A percentile compares a stretch with the other conserved stretches of the same genome.
phyloP scores from a whole-genome alignment of 495 filamentous ascomycete species.

The Letharia lupina region DNA sequence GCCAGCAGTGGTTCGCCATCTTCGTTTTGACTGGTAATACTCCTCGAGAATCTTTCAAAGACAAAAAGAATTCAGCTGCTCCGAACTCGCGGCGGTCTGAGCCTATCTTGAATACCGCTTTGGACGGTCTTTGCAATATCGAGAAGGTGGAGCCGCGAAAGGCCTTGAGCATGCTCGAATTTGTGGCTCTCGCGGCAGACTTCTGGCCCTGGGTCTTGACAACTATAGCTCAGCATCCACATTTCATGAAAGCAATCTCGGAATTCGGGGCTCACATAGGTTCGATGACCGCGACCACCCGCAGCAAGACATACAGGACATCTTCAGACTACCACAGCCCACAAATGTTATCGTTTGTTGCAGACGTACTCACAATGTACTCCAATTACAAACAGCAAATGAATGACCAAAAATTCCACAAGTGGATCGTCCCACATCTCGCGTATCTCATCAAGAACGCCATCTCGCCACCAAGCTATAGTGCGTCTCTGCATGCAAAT shows the following conservation, averaged over 20 bases:
- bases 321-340: conserved; percentile 50
- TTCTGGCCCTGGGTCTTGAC: conserved; percentile 88
- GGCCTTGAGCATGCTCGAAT: conserved; percentile 68
- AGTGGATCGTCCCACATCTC: conserved; percentile 61
- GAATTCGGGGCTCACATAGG: conserved; percentile 57
- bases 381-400: conserved; percentile 71
- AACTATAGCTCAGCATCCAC: conserved; percentile 60
- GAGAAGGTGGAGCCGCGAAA: conserved; percentile 51
- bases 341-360: conserved; percentile 69
- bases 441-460: conserved; percentile 68
- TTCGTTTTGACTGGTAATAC: conserved; percentile 84
- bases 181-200: conserved; percentile 77
- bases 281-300: conserved; percentile 37
- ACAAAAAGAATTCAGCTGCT: conserved; percentile 37
- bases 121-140: conserved; percentile 64
- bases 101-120: conserved; percentile 65
- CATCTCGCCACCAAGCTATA: conserved; percentile 67
- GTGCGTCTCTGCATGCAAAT: conserved; percentile 74
- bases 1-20: conserved; percentile 92
- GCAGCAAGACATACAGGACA: conserved; percentile 35
- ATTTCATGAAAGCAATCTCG: conserved; percentile 61
- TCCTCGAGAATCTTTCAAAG: conserved; percentile 61
- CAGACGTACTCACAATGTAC: conserved; percentile 86
- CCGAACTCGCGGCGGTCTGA: conserved; percentile 38
- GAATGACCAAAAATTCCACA: conserved; percentile 55